phyloP scores from a whole-genome alignment of 2,329 filamentous ascomycete genomes.

The Penicillium olsonii region DNA sequence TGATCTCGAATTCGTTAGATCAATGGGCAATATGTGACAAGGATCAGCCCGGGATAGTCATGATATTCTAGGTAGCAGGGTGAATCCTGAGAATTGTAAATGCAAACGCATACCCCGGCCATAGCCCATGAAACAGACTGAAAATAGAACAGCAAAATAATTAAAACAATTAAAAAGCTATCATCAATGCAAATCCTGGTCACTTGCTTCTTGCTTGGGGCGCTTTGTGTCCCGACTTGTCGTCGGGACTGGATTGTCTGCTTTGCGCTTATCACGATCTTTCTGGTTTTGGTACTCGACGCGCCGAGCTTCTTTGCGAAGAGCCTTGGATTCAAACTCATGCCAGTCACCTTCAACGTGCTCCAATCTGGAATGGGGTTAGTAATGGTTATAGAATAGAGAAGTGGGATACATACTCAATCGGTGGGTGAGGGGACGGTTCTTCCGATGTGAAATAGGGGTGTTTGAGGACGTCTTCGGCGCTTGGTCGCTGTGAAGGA shows the following conservation, averaged over 20 bases:
- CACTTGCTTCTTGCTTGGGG: constrained; percentile 31
- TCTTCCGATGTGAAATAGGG: constrained; percentile 85
- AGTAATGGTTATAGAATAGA: background rate
- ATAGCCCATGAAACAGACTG: constrained; percentile 12
- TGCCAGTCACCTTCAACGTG: constrained; percentile 94
- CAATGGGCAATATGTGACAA: constrained; percentile 20
- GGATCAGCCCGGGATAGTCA: constrained; percentile 14
- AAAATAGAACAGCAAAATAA: constrained; percentile 8
- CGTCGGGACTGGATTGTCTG: constrained; percentile 33
- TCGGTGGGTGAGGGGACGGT: constrained; percentile 72
- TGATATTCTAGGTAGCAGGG: background rate
- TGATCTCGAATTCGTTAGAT: constrained; percentile 3
- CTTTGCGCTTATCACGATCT: constrained; percentile 50
- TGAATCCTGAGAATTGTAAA: constrained; percentile 15
- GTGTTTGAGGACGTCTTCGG: constrained; percentile 80
- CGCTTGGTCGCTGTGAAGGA: constrained; percentile 77
- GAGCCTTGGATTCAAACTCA: constrained; percentile 94
- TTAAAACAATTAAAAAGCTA: background rate
- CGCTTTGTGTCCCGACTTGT: constrained; percentile 46
- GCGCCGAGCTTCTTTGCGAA: constrained; percentile 71
- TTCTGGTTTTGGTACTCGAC: constrained; percentile 49
- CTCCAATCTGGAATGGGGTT: constrained; percentile 60
- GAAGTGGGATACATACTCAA: constrained; percentile 64
- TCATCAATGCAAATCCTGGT: constrained; percentile 9
- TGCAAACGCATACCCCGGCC: constrained; percentile 17